phyloP scores from a whole-genome alignment of 2,329 filamentous ascomycete genomes.

The Coniochaeta ligniaria region DNA sequence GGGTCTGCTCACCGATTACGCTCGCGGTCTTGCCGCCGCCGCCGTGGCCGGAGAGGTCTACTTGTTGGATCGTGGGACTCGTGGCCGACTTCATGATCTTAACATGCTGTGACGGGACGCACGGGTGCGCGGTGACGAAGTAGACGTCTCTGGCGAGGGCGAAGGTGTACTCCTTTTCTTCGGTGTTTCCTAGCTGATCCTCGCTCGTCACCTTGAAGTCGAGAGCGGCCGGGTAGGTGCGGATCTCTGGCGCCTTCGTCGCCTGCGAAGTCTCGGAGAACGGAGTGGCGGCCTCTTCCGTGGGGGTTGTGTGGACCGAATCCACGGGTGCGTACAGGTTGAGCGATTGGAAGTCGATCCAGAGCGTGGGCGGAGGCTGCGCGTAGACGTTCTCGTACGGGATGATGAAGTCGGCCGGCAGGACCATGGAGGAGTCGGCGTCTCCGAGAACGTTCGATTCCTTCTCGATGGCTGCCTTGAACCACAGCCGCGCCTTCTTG shows the following conservation, averaged over 20 bases:
- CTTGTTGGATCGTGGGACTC: conserved; percentile 52
- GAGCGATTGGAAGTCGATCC: conserved; percentile 42
- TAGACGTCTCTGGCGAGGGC: conserved; percentile 50
- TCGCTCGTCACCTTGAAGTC: conserved; percentile 32
- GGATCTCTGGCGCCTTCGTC: conserved; percentile 21
- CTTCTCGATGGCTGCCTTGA: conserved; percentile 50
- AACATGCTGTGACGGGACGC: conserved; percentile 48
- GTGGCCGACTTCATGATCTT: conserved; percentile 52
- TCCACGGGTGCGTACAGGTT: conserved; percentile 38
- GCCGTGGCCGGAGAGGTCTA: conserved; percentile 41
- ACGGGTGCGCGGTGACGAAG: conserved; percentile 61
- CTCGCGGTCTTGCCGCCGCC: conserved; percentile 35
- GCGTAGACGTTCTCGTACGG: conserved; percentile 49
- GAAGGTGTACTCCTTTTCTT: conserved; percentile 30
- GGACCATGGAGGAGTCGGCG: conserved; percentile 42
- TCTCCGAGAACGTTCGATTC: conserved; percentile 56
- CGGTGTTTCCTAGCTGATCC: conserved; percentile 10
- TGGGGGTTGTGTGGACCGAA: conserved; percentile 36
- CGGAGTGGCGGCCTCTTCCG: conserved; percentile 30
- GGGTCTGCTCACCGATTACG: conserved; percentile 23
- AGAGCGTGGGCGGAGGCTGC: conserved; percentile 37
- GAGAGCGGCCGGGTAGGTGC: conserved; percentile 31
- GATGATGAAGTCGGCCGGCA: conserved; percentile 57
- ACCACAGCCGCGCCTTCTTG: conserved; percentile 53
- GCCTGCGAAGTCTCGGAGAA: conserved; percentile 22